Evolutionary conservation across 2,329 filamentous ascomycete genomes (phyloP).

Genomic region (Colletotrichum zoysiae): DNA sequence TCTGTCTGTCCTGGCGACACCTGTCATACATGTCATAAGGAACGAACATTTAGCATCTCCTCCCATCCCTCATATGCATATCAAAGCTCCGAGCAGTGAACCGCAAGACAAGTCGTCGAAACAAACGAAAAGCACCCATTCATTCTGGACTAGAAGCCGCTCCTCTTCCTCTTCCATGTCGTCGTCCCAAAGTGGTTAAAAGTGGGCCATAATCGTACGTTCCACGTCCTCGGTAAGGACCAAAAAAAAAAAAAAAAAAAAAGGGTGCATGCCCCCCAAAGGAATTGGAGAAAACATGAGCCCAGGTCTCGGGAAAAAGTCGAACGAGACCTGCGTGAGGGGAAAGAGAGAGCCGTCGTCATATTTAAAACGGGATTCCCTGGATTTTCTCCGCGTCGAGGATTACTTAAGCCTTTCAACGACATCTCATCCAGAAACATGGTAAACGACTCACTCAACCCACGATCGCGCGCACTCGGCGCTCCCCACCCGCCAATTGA

Average conservation of each 20-base stretch:
- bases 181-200: slow-evolving; percentile 18
- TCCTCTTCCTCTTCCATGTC: not conserved
- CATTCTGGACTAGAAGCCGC: not conserved
- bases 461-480: not conserved
- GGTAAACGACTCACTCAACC: not conserved
- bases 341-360: slow-evolving; percentile 30
- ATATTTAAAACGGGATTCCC: slow-evolving; percentile 5
- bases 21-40: not conserved
- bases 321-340: slow-evolving; percentile 40
- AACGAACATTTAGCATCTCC: not conserved
- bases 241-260: no score
- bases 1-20: no score
- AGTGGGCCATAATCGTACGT: not conserved
- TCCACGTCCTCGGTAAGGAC: not conserved
- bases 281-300: slow-evolving; percentile 32
- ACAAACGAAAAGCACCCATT: not conserved
- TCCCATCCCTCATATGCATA: no score
- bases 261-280: not conserved
- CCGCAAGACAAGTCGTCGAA: not conserved
- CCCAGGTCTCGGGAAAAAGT: slow-evolving; percentile 33
- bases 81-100: not conserved
- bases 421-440: slow-evolving; percentile 23
- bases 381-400: not conserved
- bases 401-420: slow-evolving; percentile 39
- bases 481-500: not conserved